Percentiles rank a stretch among this genome's conserved stretches.
Conservation (phyloP, 1,284 basidiomycete species). For the Ganoderma meredithae region DNA sequence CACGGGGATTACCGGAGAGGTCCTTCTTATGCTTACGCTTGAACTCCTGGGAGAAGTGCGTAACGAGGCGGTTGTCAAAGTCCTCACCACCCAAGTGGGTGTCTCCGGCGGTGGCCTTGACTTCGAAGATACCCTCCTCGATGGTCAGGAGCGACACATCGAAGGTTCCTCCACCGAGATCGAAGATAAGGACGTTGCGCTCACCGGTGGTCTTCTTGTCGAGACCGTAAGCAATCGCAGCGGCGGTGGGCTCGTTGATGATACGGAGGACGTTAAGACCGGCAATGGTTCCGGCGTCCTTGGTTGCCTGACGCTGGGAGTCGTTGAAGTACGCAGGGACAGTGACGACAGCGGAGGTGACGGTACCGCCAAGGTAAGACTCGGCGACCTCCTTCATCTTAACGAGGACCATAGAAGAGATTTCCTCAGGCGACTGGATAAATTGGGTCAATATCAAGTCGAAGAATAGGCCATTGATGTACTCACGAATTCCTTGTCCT, state of each 20-base stretch:
- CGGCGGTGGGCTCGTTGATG: conserved; percentile 96
- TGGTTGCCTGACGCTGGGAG: conserved; percentile 95
- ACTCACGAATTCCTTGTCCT: conserved; percentile 91
- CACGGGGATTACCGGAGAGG: conserved; percentile 91
- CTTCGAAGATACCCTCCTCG: conserved; percentile 99
- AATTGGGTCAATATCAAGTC: conserved; percentile 19
- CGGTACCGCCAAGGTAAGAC: conserved; percentile 88
- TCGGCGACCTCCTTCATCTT: conserved; percentile 99
- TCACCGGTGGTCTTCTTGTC: conserved; percentile 89
- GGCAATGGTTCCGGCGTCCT: conserved; percentile 91
- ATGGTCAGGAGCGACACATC: conserved; percentile 99
- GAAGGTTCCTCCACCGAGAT: conserved; percentile 98
- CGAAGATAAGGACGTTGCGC: conserved; percentile 96
- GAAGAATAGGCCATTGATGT: background rate
- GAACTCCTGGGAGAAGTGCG: conserved; percentile 98
- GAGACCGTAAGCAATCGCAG: conserved; percentile 95
- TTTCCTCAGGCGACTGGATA: conserved; percentile 88
- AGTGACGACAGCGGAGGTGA: conserved; percentile 92
- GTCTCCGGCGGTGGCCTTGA: conserved; percentile 99
- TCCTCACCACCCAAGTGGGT: conserved; percentile 99
- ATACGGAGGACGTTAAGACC: conserved; percentile 95
- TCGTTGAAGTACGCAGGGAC: conserved; percentile 99
- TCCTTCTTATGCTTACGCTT: conserved; percentile 99
- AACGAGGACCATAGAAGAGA: conserved; percentile 95
- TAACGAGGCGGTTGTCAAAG: conserved; percentile 98